Base-by-base conservation (phyloP, 805 yeast genomes). In the Lipomyces chichibuensis region DNA sequence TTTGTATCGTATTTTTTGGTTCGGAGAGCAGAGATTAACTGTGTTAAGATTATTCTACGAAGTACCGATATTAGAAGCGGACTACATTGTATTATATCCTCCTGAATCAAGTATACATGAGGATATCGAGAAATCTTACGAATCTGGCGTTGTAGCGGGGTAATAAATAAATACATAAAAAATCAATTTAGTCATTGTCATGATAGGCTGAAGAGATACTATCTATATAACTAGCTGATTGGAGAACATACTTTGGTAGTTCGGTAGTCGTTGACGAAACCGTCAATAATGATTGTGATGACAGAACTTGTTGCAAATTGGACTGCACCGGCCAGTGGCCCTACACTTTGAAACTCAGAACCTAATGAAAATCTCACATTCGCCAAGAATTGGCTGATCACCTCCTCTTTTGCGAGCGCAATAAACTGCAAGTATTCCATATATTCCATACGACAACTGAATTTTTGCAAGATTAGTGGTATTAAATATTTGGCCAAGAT, bases 41-140 rank as follows among this genome's bases (percentile, higher is more conserved):
- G 25, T 8, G 20, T 9, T 52, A 29, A 71, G 75, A 73, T 54
- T 73, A 73, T 57, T 73, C 75, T 2, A 73, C 75, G 7, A 72
- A 71, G 32, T 73, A 72, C 53, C 66, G 73, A 37, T 72, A 72
- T 59, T 72, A 59, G 49, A 43, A 32, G 13, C 55, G 27, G 54
- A 17, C 13, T 20, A 51, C 14, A 20, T 25, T 27, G 17, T 43
- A 5, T 23, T 43, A 43, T 23, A 6, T 43, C 5, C 8, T 37
- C 43, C 43, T 4, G 5, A 43, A 43, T n/a, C 20, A n/a, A n/a
- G 14, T 17, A 7, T 17, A 43, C 14, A 5, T 23, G 9, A 17
- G 8, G 49, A 43, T 17, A 43, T 43, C 20, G 49, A 17, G 49
- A n/a, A 14, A 17, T 43, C n/a, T 17, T 43, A 17, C 9, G 43